Conservation (phyloP, 2,329 filamentous ascomycete genomes). For the Alternaria sp. region DNA sequence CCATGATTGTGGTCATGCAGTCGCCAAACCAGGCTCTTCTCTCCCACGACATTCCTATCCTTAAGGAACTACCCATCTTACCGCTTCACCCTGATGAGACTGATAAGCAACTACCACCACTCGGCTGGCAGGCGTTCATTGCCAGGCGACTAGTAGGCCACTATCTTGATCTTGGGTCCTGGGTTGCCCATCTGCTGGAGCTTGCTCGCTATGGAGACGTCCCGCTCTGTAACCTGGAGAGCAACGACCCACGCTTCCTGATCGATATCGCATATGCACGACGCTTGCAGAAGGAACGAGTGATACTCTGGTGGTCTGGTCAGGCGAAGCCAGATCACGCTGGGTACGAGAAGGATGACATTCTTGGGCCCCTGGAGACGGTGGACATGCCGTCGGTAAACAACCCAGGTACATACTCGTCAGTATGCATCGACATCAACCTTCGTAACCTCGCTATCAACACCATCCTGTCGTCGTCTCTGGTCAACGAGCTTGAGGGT, state of each 20-base stretch:
- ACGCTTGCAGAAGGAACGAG: slow-evolving; percentile 85
- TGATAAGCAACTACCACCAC: slow-evolving; percentile 85
- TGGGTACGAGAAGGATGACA: slow-evolving; percentile 91
- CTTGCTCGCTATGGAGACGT: slow-evolving; percentile 92
- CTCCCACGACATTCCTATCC: slow-evolving; percentile 80
- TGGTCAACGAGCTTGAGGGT: slow-evolving; percentile 96
- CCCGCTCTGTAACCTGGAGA: slow-evolving; percentile 92
- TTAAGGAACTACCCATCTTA: slow-evolving; percentile 84
- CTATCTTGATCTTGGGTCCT: slow-evolving; percentile 90
- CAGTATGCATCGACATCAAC: slow-evolving; percentile 94
- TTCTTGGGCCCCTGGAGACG: slow-evolving; percentile 79
- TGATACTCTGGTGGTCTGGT: slow-evolving; percentile 96
- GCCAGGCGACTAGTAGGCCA: slow-evolving; percentile 85
- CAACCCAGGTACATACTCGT: slow-evolving; percentile 90
- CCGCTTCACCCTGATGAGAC: slow-evolving; percentile 80
- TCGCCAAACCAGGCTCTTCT: slow-evolving; percentile 83
- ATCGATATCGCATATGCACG: slow-evolving; percentile 96
- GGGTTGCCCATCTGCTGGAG: slow-evolving; percentile 86
- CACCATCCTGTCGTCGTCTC: slow-evolving; percentile 92
- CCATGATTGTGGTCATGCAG: slow-evolving; percentile 86
- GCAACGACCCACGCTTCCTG: slow-evolving; percentile 89
- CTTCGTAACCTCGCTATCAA: slow-evolving; percentile 96
- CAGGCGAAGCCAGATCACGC: slow-evolving; percentile 90
- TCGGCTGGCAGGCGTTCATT: slow-evolving; percentile 92
- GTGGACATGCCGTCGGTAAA: slow-evolving; percentile 94